Percentiles rank a stretch among this genome's conserved stretches.
These are phyloP conservation scores for Cucurbita pepo DNA, from an alignment of 306 rosid genomes.

Conservation along the genomic window DNA sequence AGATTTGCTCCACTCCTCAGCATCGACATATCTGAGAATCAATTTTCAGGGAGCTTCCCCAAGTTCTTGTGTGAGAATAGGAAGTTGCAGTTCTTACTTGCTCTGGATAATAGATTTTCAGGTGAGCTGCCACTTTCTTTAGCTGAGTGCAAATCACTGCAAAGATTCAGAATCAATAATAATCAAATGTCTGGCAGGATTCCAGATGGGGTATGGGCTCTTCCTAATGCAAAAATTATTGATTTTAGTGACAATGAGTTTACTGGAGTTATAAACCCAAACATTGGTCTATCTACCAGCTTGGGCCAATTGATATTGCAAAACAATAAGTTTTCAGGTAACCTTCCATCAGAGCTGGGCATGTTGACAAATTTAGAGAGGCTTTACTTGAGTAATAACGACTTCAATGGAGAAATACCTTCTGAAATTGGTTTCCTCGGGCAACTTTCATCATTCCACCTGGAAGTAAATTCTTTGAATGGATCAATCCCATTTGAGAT, in stretches of 20 bases:
- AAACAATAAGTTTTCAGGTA: constrained; percentile 62
- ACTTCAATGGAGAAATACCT: constrained; percentile 60
- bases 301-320: constrained; percentile 47
- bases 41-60: constrained; percentile 75
- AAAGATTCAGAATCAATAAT: constrained; percentile 53
- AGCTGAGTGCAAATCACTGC: constrained; percentile 49
- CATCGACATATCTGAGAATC: constrained; percentile 93
- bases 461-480: constrained; percentile 53
- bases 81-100: constrained; percentile 56
- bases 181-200: constrained; percentile 58
- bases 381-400: constrained; percentile 49
- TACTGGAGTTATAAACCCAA: constrained; percentile 39
- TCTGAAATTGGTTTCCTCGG: constrained; percentile 46
- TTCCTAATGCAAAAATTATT: constrained; percentile 50
- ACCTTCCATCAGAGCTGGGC: constrained; percentile 60
- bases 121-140: constrained; percentile 63
- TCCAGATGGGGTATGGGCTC: constrained; percentile 62
- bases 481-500: constrained; percentile 59
- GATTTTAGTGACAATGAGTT: constrained; percentile 70
- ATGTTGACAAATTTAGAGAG: constrained; percentile 57
- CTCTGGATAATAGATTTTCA: constrained; percentile 61
- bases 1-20: constrained; percentile 47
- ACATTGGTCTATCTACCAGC: constrained; percentile 44
- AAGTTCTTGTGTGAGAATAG: constrained; percentile 56
- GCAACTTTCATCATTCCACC: constrained; percentile 63